A percentile compares a stretch with the other conserved stretches of the same genome.
These are phyloP conservation scores for Geotrichum aggregatum DNA, from an alignment of 1,139 yeast species.

Conservation along the genomic window DNA sequence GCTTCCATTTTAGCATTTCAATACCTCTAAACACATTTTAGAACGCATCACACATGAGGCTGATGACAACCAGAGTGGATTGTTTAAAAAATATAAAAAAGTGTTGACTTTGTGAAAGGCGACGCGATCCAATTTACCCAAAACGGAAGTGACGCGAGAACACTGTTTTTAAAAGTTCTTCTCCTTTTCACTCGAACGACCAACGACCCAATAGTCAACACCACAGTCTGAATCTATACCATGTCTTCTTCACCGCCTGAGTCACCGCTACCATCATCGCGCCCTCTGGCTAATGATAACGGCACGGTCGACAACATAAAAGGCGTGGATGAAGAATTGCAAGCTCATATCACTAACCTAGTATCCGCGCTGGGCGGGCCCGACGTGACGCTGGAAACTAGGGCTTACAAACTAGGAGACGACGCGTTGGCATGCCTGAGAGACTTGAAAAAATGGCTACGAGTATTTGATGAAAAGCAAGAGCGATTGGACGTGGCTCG, in stretches of 20 bases:
- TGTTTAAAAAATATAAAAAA: no score
- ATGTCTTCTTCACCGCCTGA: constrained; percentile 2
- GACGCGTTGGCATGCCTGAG: constrained; percentile 87
- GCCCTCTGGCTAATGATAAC: no score
- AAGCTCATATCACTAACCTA: constrained; percentile 65
- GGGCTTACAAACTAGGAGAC: constrained; percentile 76
- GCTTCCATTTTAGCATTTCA: no score
- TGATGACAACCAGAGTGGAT: no score
- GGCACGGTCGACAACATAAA: not conserved
- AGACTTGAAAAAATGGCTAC: constrained; percentile 84
- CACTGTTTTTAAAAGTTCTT: not conserved
- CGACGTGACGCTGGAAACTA: constrained; percentile 52
- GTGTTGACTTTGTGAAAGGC: no score
- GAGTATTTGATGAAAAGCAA: constrained; percentile 65
- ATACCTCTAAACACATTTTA: no score
- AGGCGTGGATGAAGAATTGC: constrained; percentile 40
- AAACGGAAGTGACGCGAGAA: constrained; percentile 2
- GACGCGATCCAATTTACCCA: constrained; percentile 3
- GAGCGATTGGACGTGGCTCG: constrained; percentile 75
- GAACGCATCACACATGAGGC: no score
- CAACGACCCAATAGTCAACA: not conserved
- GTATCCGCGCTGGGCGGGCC: constrained; percentile 81
- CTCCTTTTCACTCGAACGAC: not conserved
- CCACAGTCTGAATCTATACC: not conserved
- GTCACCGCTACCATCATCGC: not conserved